Evolutionary conservation across 441 rosid species (phyloP).

Genomic region (Mallotus repandus): DNA sequence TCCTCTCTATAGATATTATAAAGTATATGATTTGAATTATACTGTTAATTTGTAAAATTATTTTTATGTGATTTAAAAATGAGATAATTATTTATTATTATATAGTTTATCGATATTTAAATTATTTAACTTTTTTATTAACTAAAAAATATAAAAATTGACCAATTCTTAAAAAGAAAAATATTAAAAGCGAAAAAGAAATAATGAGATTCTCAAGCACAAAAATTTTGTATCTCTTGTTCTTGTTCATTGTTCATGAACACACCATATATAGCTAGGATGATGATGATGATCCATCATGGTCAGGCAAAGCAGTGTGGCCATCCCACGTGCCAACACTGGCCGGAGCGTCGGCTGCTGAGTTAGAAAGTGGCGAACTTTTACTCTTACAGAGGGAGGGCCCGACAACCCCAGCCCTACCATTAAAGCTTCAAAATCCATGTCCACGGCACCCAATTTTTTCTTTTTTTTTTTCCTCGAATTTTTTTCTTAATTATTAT

Average conservation of each 20-base stretch:
- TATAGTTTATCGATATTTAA: no score
- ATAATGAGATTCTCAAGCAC: not conserved
- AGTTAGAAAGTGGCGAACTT: slow-evolving; percentile 39
- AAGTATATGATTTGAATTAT: no score
- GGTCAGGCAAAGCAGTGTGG: slow-evolving; percentile 25
- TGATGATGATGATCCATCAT: slow-evolving; percentile 20
- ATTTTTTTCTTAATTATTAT: not conserved
- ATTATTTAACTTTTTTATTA: no score
- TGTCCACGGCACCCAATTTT: not conserved
- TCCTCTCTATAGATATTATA: no score
- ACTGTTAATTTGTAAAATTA: no score
- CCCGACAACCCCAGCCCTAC: slow-evolving; percentile 51
- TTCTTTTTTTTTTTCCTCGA: not conserved
- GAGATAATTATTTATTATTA: no score
- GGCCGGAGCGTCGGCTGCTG: slow-evolving; percentile 37
- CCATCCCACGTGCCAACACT: slow-evolving; percentile 52
- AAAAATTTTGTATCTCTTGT: slow-evolving; percentile 10
- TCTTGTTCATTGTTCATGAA: no score
- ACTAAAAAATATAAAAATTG: no score
- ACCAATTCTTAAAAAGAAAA: not conserved
- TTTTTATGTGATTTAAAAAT: no score
- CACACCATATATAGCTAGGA: not conserved
- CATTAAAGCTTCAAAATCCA: slow-evolving; percentile 31
- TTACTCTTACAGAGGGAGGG: not conserved
- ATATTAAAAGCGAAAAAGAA: not conserved